Conservation (phyloP, 331 rosid genomes). For the Quercus tomentella region DNA sequence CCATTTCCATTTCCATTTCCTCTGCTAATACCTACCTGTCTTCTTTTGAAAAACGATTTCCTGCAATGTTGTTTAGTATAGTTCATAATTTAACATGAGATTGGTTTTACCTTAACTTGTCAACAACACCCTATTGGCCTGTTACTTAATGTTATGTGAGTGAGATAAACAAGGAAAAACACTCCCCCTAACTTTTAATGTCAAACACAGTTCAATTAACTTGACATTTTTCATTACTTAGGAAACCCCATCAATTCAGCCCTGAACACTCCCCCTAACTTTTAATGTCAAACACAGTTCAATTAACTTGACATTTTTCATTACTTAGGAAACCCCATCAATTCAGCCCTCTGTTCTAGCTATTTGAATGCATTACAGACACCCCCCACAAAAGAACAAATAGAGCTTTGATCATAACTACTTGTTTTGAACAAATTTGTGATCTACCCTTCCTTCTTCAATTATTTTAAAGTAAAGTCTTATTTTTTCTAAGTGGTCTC, state of each 20-base stretch:
- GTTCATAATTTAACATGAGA: neutral
- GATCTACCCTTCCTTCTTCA: neutral
- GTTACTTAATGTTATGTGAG: too few relatives aligned
- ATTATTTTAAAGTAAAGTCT: neutral
- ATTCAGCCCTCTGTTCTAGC: neutral
- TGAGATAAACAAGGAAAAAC: neutral
- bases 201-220: neutral
- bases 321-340: neutral
- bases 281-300: neutral
- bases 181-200: neutral
- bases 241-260: neutral
- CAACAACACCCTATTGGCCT: too few relatives aligned
- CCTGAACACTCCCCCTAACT: too few relatives aligned
- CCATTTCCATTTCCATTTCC: neutral
- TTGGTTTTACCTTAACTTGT: too few relatives aligned
- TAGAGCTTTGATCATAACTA: neutral
- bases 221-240: neutral
- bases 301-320: neutral
- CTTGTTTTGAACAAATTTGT: neutral
- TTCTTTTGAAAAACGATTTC: neutral
- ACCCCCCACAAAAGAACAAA: neutral
- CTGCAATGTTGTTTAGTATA: slow-evolving; percentile 5
- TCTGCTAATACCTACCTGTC: slow-evolving; percentile 33
- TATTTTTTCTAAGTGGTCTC: neutral
- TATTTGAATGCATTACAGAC: neutral